Evolutionary conservation across 1,284 basidiomycete genomes (phyloP), one percentile per base, ranked within the genome.

Genomic region (Tremellales sp.): DNA sequence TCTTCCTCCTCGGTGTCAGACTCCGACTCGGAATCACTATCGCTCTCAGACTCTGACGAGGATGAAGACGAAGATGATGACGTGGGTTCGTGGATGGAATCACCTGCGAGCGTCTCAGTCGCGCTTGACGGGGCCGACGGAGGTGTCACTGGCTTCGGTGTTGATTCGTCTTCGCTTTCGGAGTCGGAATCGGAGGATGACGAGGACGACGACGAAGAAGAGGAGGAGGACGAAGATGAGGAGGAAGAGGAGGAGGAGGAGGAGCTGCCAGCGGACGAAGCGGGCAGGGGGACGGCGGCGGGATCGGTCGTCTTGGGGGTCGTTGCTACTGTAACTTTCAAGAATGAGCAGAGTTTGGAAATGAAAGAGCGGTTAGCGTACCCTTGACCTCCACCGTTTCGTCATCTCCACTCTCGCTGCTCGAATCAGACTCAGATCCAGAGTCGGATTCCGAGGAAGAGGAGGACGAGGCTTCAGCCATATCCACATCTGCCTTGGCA

Each of bases 1-100:
- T 46, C 51, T 28, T 50, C 48, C 9, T 48, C 48, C 16, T 46
- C 48, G 1, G 47, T 50, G 28, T 53, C 50, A 3, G 52, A 53
- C 16, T 40, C 39, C 25, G 54, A 50, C n/a, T 47, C 53, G 32
- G 51, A 36, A 48, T 44, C 26, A 25, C 47, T 25, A 31, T 32
- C 38, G 5, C 22, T 22, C 4, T 22, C 37, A 18, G 39, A 46
- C 28, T 39, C 41, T 27, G 39, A 37, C 27, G 47, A 43, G 4
- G 33, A 26, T 3, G 47, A 27, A 18, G 40, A 37, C 4, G 40
- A 43, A 14, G 32, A 36, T 6, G 47, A 43, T 24, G 32, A 45
- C 6, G 48, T n/a, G n/a, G n/a, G n/a, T n/a, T n/a, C n/a, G n/a
- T n/a, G n/a, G n/a, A n/a, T n/a, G n/a, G n/a, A n/a, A n/a, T n/a